Percentiles rank a stretch among this genome's conserved stretches.
These are phyloP conservation scores for Halophytophthora polymorphica DNA, from an alignment of 352 stramenopile genomes.

Conservation along the genomic window DNA sequence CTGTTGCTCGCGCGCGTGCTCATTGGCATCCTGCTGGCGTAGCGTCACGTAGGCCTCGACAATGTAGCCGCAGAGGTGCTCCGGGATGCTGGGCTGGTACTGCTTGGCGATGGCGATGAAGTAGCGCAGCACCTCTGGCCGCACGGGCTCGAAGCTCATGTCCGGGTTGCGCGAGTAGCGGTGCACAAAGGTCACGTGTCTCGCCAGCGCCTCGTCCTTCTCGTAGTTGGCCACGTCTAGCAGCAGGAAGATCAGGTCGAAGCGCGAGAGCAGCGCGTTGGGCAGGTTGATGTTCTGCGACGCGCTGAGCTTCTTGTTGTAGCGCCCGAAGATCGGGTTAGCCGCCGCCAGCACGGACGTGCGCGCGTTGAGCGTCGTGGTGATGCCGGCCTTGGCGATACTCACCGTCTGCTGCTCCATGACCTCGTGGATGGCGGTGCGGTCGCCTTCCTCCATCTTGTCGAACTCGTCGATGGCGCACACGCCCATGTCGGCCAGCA, in stretches of 20 bases:
- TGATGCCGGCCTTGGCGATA: slow-evolving; percentile 99
- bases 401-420: slow-evolving; percentile 99
- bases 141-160: slow-evolving; percentile 90
- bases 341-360: slow-evolving; percentile 98
- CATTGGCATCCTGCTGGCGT: slow-evolving; percentile 89
- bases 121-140: slow-evolving; percentile 90
- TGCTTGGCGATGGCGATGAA: slow-evolving; percentile 89
- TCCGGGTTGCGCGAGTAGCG: slow-evolving; percentile 86
- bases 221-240: slow-evolving; percentile 94
- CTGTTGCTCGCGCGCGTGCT: slow-evolving; percentile 74
- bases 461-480: slow-evolving; percentile 99
- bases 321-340: slow-evolving; percentile 97
- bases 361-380: slow-evolving; percentile 95
- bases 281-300: slow-evolving; percentile 99
- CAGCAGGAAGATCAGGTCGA: slow-evolving; percentile 99
- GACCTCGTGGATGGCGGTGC: slow-evolving; percentile 99
- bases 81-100: slow-evolving; percentile 84
- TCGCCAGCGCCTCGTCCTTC: slow-evolving; percentile 89
- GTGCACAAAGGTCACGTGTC: slow-evolving; percentile 93
- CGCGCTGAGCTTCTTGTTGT: slow-evolving; percentile 82
- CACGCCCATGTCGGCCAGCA: slow-evolving; percentile 98
- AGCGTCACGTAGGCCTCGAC: slow-evolving; percentile 98
- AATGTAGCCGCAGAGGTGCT: slow-evolving; percentile 96
- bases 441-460: slow-evolving; percentile 98
- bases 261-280: slow-evolving; percentile 98